Conservation (phyloP, 257 asterid genomes). For the Nicotiana knightiana region DNA sequence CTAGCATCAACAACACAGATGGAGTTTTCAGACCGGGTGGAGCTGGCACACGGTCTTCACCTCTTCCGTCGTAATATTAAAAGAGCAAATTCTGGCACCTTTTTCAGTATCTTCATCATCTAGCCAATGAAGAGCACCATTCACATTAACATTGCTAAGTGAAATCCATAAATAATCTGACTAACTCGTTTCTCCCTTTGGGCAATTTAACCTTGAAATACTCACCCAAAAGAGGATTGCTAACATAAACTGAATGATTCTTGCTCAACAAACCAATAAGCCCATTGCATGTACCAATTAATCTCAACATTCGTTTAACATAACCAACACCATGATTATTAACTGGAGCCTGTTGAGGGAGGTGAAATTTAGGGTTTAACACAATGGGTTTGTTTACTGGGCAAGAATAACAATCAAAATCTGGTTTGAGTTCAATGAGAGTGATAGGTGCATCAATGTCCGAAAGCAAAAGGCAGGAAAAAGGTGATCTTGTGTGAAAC, state of each 20-base stretch:
- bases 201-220: neutral
- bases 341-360: neutral
- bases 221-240: neutral
- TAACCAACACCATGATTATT: neutral
- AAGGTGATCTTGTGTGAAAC: neutral
- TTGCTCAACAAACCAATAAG: neutral
- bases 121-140: neutral
- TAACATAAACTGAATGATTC: neutral
- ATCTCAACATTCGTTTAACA: neutral
- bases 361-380: neutral
- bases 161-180: neutral
- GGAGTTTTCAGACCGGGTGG: neutral
- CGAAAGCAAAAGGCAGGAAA: neutral
- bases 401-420: neutral
- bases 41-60: neutral
- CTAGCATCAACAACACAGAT: neutral
- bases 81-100: neutral
- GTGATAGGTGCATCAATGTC: no score
- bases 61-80: neutral
- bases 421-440: neutral
- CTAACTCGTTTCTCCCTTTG: neutral
- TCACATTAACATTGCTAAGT: neutral
- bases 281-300: neutral
- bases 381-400: neutral
- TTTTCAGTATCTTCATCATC: fast-evolving